Percentiles rank a stretch among this genome's conserved stretches.
These are phyloP conservation scores for Xylaria flabelliformis DNA, from an alignment of 495 filamentous ascomycete genomes.

Conservation along the genomic window DNA sequence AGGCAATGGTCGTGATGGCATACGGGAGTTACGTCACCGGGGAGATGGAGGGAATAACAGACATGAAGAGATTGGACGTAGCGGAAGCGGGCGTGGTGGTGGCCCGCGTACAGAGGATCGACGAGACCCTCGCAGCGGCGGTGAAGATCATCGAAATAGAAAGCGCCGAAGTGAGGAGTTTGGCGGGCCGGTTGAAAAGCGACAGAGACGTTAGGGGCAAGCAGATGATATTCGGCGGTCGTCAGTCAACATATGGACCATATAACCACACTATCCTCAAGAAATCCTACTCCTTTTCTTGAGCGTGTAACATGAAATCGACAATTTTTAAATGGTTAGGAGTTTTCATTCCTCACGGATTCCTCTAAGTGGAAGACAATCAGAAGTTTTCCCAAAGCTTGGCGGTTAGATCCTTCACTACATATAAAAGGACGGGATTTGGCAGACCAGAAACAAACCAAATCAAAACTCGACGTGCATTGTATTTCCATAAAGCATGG, in stretches of 20 bases:
- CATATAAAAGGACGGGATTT: slow-evolving; percentile 12
- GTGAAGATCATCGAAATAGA: slow-evolving; percentile 38
- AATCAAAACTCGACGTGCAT: slow-evolving; percentile 1
- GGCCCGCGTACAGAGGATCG: slow-evolving; percentile 38
- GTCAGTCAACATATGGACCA: slow-evolving; percentile 14
- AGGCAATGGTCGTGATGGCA: slow-evolving; percentile 42
- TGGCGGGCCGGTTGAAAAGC: slow-evolving; percentile 40
- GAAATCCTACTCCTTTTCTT: slow-evolving; percentile 17
- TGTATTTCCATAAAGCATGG: slow-evolving; percentile 10
- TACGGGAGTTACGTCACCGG: slow-evolving; percentile 44
- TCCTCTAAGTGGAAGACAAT: slow-evolving; percentile 1
- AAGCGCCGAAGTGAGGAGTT: slow-evolving; percentile 51
- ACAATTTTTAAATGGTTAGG: slow-evolving; percentile 24
- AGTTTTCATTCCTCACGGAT: slow-evolving; percentile 8
- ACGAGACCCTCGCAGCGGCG: slow-evolving; percentile 39
- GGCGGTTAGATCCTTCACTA: not conserved
- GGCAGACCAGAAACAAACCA: slow-evolving; percentile 5
- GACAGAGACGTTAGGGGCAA: slow-evolving; percentile 40
- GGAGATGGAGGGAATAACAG: slow-evolving; percentile 40
- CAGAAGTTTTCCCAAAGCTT: slow-evolving; percentile 1
- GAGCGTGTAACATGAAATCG: slow-evolving; percentile 40
- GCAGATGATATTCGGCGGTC: slow-evolving; percentile 2
- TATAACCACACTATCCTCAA: slow-evolving; percentile 29
- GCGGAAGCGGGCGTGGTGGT: slow-evolving; percentile 38
- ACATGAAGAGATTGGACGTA: slow-evolving; percentile 43